Conservation (phyloP, 2,329 filamentous ascomycete genomes). For the Monosporascus sp. region DNA sequence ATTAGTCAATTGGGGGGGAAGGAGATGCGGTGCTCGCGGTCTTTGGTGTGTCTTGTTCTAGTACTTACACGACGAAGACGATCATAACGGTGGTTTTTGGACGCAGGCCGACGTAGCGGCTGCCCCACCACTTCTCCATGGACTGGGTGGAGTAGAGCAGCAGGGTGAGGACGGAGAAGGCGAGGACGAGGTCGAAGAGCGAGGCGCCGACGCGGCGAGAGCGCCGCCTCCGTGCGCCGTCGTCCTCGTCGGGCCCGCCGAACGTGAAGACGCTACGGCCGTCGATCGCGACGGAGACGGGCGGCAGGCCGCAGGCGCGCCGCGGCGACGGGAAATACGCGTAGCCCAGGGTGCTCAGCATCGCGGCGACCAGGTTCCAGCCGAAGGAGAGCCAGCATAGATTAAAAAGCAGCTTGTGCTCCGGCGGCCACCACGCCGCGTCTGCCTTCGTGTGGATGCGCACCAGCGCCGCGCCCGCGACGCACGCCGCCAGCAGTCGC, state of each 20-base stretch:
- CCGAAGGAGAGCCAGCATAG: conserved; percentile 18
- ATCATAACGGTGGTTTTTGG: conserved; percentile 20
- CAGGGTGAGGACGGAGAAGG: conserved; percentile 15
- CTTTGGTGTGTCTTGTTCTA: background rate
- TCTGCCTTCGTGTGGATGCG: conserved; percentile 19
- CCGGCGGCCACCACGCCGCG: conserved; percentile 21
- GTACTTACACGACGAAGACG: conserved; percentile 19
- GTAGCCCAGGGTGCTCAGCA: conserved; percentile 17
- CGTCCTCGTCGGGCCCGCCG: conserved; percentile 21
- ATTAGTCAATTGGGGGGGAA: background rate
- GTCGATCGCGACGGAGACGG: conserved; percentile 15
- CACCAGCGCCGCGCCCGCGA: conserved; percentile 18
- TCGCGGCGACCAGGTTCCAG: conserved; percentile 18
- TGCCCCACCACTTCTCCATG: conserved; percentile 23
- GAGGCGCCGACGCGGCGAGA: conserved; percentile 17
- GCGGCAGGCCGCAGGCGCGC: conserved; percentile 19
- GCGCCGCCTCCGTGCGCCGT: conserved; percentile 16
- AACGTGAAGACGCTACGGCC: conserved; percentile 17
- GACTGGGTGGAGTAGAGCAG: conserved; percentile 21
- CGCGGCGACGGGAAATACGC: conserved; percentile 20
- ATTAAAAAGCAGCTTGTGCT: conserved; percentile 20
- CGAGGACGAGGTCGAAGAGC: conserved; percentile 17
- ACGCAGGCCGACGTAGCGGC: conserved; percentile 20
- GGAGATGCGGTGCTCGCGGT: background rate
- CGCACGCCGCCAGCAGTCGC: conserved; percentile 15